Evolutionary conservation across 768 basidiomycete species (phyloP).

Genomic region (Pholiota molesta): DNA sequence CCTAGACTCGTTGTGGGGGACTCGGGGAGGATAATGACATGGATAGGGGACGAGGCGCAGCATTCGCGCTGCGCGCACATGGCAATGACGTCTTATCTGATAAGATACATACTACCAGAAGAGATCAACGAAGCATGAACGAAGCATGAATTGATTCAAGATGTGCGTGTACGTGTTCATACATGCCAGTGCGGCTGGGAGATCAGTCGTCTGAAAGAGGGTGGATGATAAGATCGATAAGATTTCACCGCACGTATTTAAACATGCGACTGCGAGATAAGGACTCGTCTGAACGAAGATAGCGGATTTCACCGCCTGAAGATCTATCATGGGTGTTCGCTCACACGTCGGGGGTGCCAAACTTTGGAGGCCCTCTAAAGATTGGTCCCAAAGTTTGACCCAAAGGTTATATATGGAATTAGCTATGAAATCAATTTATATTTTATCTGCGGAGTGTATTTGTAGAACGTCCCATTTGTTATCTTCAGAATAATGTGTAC

Average conservation of each 20-base stretch:
- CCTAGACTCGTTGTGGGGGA: not conserved
- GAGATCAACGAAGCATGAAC: not conserved
- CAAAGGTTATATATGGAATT: too few species aligned
- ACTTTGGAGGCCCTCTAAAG: too few species aligned
- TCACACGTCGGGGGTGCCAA: too few species aligned
- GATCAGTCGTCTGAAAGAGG: not conserved
- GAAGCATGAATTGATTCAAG: too few species aligned
- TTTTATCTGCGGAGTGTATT: too few species aligned
- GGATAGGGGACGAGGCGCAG: not conserved
- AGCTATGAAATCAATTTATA: too few species aligned
- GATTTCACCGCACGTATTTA: not conserved
- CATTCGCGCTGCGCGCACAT: not conserved
- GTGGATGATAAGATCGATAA: not conserved
- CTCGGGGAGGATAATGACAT: too few species aligned
- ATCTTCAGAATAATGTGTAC: too few species aligned
- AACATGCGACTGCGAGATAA: not conserved
- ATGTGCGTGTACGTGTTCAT: too few species aligned
- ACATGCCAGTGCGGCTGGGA: not conserved
- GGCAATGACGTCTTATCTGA: not conserved
- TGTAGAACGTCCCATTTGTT: too few species aligned
- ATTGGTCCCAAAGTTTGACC: too few species aligned
- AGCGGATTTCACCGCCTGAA: not conserved
- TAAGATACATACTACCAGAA: not conserved
- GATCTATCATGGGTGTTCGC: not conserved
- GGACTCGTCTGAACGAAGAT: not conserved